Evolutionary conservation across 2,329 filamentous ascomycete species (phyloP).

Genomic region (Neopestalotiopsis sp.): DNA sequence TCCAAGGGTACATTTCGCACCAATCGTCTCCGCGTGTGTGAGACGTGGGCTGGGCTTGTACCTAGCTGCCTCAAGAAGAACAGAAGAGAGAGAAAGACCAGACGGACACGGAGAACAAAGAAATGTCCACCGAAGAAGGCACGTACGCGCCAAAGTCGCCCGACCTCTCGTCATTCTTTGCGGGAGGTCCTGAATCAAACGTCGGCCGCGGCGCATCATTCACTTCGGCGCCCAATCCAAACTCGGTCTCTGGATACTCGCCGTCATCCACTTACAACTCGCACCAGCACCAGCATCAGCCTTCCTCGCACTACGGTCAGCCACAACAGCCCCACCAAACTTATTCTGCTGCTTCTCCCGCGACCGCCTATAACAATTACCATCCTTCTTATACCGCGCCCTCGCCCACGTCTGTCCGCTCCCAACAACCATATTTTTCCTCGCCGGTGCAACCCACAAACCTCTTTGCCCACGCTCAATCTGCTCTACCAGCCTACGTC

Average conservation of each 20-base stretch:
- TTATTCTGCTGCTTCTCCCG: constrained; percentile 3
- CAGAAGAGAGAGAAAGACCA: background rate
- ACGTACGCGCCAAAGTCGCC: constrained; percentile 63
- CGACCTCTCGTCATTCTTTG: constrained; percentile 62
- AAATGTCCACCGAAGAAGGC: constrained; percentile 52
- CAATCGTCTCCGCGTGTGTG: background rate
- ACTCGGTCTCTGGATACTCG: constrained; percentile 4
- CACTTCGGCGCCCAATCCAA: constrained; percentile 1
- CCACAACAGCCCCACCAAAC: constrained; percentile 33
- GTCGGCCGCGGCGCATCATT: background rate
- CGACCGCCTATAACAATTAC: constrained; percentile 16
- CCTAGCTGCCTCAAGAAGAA: background rate
- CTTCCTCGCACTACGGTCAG: constrained; percentile 30
- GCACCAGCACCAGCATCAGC: constrained; percentile 14
- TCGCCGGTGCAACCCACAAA: constrained; percentile 24
- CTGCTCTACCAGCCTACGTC: constrained; percentile 21
- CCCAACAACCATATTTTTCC: constrained; percentile 10
- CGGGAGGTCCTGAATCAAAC: constrained; percentile 10
- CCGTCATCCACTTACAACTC: constrained; percentile 1
- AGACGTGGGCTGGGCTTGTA: background rate
- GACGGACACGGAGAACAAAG: constrained; percentile 1
- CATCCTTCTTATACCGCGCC: constrained; percentile 23
- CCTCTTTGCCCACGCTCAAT: constrained; percentile 13
- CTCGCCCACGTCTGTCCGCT: constrained; percentile 20
- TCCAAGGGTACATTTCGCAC: background rate